These are phyloP conservation scores for Orobanche coerulescens DNA, from an alignment of 257 asterid species.

Conservation along the genomic window DNA sequence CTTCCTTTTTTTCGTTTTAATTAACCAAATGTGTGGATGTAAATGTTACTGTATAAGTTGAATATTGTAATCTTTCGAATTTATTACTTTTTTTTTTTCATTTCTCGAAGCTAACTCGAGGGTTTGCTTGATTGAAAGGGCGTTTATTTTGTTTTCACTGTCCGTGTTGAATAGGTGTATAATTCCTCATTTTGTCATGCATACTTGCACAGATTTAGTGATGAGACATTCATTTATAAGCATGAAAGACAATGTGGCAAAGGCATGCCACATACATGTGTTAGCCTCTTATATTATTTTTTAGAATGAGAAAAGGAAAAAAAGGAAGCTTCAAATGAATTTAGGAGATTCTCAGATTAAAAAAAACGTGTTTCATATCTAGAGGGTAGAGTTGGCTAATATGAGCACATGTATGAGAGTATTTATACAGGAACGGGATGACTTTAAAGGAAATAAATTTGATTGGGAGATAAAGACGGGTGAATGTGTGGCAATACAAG, in stretches of 20 bases:
- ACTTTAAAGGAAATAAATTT: neutral
- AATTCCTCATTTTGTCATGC: neutral
- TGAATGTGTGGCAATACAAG: too few relatives aligned
- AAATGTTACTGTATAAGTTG: neutral
- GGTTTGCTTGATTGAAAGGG: neutral
- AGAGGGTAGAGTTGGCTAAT: neutral
- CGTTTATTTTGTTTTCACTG: neutral
- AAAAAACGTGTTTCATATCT: neutral
- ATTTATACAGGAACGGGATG: neutral
- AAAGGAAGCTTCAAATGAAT: neutral
- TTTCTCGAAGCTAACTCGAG: neutral
- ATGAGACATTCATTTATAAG: neutral
- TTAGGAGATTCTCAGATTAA: neutral
- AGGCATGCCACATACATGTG: conserved; percentile 1
- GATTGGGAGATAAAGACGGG: too few relatives aligned
- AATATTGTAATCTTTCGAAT: neutral
- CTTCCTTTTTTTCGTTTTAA: neutral
- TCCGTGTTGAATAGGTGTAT: neutral
- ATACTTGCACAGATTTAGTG: neutral
- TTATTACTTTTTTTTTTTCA: conserved; percentile 4
- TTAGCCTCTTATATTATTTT: neutral
- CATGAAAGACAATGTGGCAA: neutral
- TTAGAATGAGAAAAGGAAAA: neutral
- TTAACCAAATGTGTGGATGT: conserved; percentile 1
- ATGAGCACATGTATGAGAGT: neutral